Evolutionary conservation across 495 filamentous ascomycete genomes (phyloP), one percentile per base, ranked within the genome.

Genomic region (Usnea hakonensis): DNA sequence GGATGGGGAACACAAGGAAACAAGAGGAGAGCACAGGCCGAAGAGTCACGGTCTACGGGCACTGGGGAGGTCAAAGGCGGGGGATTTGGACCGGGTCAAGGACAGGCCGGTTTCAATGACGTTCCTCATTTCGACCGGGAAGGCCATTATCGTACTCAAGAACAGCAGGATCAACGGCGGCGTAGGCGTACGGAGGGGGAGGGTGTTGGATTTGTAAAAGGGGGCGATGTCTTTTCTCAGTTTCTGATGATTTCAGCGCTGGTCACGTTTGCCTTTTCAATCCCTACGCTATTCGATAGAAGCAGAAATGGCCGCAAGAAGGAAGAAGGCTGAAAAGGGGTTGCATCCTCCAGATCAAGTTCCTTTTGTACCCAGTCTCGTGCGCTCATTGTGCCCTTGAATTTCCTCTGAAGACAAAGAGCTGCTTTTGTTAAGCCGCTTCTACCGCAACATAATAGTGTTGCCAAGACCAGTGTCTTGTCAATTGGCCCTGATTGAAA

Each of bases 71-170:
- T 37, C 8, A 50, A 26, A 70, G 44, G 70, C 69, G 48, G 78
- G 72, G 65, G 80, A 72, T 73, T 77, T 74, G 60, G 74, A 59
- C 57, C 73, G 64, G 63, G 83, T 73, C 65, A 79, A 48, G 64
- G 44, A n/a, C 58, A 50, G 26, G 63, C 57, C 36, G 71, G 53
- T 63, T 78, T 66, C 53, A 58, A 83, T 67, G 77, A 85, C 28
- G 76, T 88, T 5, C 73, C 78, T 66, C 79, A 89, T 79, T 87
- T 85, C 52, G 81, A 87, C 75, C 81, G 83, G 11, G 77, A 78
- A 46, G 82, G 82, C 21, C 90, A 95, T 73, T 87, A 85, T 64
- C 77, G 83, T 63, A 87, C 82, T 41, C 88, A 85, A 67, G 73
- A 80, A 61, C 82, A 85, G 55, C 80, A 90, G 70, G 83, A 88